phyloP scores from a whole-genome alignment of 192 early-diverging fungal genomes.

The Backusella parvicylindrica region DNA sequence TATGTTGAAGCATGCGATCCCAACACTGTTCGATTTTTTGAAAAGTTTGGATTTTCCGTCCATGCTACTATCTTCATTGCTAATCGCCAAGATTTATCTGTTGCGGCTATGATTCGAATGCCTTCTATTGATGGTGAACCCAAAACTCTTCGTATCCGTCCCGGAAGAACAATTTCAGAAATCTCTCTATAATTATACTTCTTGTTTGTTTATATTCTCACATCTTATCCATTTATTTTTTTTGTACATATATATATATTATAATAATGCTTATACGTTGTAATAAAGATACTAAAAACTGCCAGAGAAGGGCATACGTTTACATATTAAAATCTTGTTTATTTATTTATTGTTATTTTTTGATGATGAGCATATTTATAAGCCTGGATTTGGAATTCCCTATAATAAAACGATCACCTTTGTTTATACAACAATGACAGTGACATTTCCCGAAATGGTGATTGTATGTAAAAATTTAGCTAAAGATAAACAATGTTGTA shows the following conservation, averaged over 20 bases:
- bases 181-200: conserved; percentile 9
- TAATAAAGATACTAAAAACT: neutral
- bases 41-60: conserved; percentile 23
- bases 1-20: conserved; percentile 16
- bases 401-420: neutral
- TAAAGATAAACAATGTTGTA: neutral
- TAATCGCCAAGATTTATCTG: conserved; percentile 9
- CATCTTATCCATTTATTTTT: neutral
- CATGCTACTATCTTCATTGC: conserved; percentile 3
- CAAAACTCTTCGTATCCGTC: conserved; percentile 8
- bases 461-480: neutral
- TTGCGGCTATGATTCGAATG: conserved; percentile 20
- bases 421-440: too few species aligned
- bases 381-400: neutral
- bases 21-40: conserved; percentile 22
- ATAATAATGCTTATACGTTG: neutral
- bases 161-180: conserved; percentile 21
- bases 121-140: neutral
- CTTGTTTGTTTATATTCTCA: neutral
- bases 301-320: too few species aligned
- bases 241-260: neutral
- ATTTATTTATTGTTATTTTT: neutral
- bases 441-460: neutral
- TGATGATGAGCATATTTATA: neutral
- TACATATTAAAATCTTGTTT: too few species aligned